These are phyloP conservation scores for Pseudonectria buxi DNA, from an alignment of 2,329 filamentous ascomycete genomes.

Conservation along the genomic window DNA sequence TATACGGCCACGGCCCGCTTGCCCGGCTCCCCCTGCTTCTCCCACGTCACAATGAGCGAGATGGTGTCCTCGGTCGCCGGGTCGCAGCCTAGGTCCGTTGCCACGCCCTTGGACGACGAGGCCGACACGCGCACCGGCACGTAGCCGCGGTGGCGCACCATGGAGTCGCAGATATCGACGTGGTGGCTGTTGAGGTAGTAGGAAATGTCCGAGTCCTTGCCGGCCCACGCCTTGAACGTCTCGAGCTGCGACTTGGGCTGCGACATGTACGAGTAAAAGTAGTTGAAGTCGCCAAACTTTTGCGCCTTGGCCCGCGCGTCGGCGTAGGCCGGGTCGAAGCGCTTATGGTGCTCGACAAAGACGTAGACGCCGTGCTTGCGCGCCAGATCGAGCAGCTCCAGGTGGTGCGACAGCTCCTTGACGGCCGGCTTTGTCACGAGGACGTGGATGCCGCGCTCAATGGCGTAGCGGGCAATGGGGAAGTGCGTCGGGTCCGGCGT, in stretches of 20 bases:
- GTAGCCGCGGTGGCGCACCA: slow-evolving; percentile 70
- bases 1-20: slow-evolving; percentile 83
- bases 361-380: slow-evolving; percentile 75
- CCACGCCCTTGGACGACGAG: slow-evolving; percentile 70
- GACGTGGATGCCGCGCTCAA: slow-evolving; percentile 81
- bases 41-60: slow-evolving; percentile 83
- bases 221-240: slow-evolving; percentile 93
- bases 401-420: slow-evolving; percentile 74
- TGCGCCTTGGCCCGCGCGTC: slow-evolving; percentile 74
- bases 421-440: slow-evolving; percentile 92
- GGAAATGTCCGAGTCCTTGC: slow-evolving; percentile 84
- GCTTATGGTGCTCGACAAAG: slow-evolving; percentile 95
- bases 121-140: slow-evolving; percentile 73
- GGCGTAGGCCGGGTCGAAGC: slow-evolving; percentile 86
- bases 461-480: slow-evolving; percentile 86
- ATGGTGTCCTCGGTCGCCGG: slow-evolving; percentile 87
- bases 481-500: slow-evolving; percentile 91
- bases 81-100: slow-evolving; percentile 70
- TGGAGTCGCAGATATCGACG: slow-evolving; percentile 85
- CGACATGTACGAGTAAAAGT: slow-evolving; percentile 96
- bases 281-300: slow-evolving; percentile 88
- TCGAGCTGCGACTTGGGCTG: slow-evolving; percentile 87
- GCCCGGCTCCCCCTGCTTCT: slow-evolving; percentile 58
- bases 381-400: slow-evolving; percentile 65
- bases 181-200: slow-evolving; percentile 97